Evolutionary conservation across 2,329 filamentous ascomycete genomes (phyloP).

Genomic region (Aureobasidium musti): DNA sequence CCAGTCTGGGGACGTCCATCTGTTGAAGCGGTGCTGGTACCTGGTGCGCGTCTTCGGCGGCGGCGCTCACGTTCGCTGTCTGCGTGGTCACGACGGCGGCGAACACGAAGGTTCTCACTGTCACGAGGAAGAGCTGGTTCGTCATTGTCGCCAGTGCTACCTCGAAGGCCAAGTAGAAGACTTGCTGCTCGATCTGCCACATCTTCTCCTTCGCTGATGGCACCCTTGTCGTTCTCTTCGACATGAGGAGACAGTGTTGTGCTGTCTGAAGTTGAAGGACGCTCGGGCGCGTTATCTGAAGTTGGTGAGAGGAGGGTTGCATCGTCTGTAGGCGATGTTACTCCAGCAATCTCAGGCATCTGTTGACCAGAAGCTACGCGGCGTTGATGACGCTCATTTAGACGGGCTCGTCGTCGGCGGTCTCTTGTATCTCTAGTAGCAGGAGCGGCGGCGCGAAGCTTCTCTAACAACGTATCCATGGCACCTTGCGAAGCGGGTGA

Average conservation of each 20-base stretch:
- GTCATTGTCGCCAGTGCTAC: conserved; percentile 57
- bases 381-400: conserved; percentile 89
- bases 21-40: conserved; percentile 38
- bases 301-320: conserved; percentile 37
- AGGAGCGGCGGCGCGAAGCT: conserved; percentile 87
- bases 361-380: conserved; percentile 86
- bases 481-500: conserved; percentile 72
- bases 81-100: conserved; percentile 70
- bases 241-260: conserved; percentile 6
- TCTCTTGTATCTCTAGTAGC: conserved; percentile 88
- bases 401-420: conserved; percentile 76
- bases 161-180: conserved; percentile 79
- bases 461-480: conserved; percentile 95
- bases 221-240: conserved; percentile 36
- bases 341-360: conserved; percentile 63
- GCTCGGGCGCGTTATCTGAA: conserved; percentile 34
- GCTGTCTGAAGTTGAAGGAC: conserved; percentile 1
- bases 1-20: conserved; percentile 39
- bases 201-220: conserved; percentile 61
- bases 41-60: conserved; percentile 59
- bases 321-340: conserved; percentile 28
- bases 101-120: conserved; percentile 52
- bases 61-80: conserved; percentile 74
- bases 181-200: conserved; percentile 82
- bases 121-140: conserved; percentile 46